Conservation (phyloP, 2,329 filamentous ascomycete genomes). For the Didymella sp. region DNA sequence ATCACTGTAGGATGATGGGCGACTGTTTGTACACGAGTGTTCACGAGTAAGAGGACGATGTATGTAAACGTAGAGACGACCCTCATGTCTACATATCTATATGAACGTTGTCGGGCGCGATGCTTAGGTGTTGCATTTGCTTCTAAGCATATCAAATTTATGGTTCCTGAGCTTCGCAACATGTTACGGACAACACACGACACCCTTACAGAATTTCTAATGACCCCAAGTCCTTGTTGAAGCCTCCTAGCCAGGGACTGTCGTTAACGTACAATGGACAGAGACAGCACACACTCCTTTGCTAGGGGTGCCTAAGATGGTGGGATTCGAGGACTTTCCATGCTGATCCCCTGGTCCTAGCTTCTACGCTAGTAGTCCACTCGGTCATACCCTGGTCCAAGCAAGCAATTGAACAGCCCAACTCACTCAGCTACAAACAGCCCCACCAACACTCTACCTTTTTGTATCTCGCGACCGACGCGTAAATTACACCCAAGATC, state of each 20-base stretch:
- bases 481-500: conserved; percentile 19
- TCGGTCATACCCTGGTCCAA: conserved; percentile 10
- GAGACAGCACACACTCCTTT: not conserved
- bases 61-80: conserved; percentile 1
- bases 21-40: not conserved
- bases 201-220: too few relatives aligned
- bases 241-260: not conserved
- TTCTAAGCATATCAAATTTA: not conserved
- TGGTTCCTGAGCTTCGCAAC: too few relatives aligned
- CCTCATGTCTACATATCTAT: conserved; percentile 1
- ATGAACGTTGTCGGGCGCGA: not conserved
- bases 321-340: conserved; percentile 14
- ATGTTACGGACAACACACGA: too few relatives aligned
- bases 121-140: not conserved
- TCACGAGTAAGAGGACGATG: not conserved
- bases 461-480: conserved; percentile 22
- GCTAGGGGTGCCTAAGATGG: not conserved
- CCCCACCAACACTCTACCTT: conserved; percentile 12
- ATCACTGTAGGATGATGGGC: not conserved
- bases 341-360: conserved; percentile 8
- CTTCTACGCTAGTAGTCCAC: conserved; percentile 7
- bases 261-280: not conserved
- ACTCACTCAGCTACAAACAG: conserved; percentile 18
- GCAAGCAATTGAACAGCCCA: conserved; percentile 17
- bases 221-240: too few relatives aligned